Evolutionary conservation across 441 rosid genomes (phyloP), one percentile per base, ranked within the genome.

Genomic region (Syzygium syzygioides): DNA sequence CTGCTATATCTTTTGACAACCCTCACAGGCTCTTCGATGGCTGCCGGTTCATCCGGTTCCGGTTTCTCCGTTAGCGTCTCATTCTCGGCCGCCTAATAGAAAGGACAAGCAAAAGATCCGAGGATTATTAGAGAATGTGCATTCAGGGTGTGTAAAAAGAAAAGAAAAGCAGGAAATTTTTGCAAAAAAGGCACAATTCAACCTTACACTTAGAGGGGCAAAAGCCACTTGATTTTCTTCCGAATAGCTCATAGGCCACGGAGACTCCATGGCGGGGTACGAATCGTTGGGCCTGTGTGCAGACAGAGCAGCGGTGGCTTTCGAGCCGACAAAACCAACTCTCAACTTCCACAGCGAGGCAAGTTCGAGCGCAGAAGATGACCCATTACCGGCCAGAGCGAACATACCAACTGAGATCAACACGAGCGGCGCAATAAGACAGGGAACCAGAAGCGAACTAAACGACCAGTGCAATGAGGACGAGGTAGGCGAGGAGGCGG

Each of bases 1-100:
- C 91, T 94, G 88, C 89, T 90, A 91, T 90, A 89, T 52, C 90
- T 91, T 80, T 59, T 90, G 1, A 79, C 88, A n/a, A 30, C 54
- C 53, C 85, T 86, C 41, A 11, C 25, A 52, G 30, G 23, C 59
- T 86, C 86, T 68, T 85, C 20, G 20, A 79, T 79, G 41, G 53
- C 25, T 20, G 37, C 80, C 17, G 45, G 79, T 37, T 87, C 87
- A 55, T 85, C 68, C 19, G 89, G 83, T 41, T 91, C 92, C 14
- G 62, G 54, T 23, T 88, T 52, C 57, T 86, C 80, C 0, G 15
- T 89, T 28, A 52, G 79, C 6, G 7, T 85, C 52, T 87, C 86
- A 79, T 91, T 87, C 71, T 80, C 55, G 9, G 57, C 53, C 11
- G 23, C 90, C 90, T 80, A 26, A 85, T 57, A 34, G 28, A 37